Evolutionary conservation across 2,329 filamentous ascomycete genomes (phyloP), one percentile per base, ranked within the genome.

Genomic region (Pseudogymnoascus sp.): DNA sequence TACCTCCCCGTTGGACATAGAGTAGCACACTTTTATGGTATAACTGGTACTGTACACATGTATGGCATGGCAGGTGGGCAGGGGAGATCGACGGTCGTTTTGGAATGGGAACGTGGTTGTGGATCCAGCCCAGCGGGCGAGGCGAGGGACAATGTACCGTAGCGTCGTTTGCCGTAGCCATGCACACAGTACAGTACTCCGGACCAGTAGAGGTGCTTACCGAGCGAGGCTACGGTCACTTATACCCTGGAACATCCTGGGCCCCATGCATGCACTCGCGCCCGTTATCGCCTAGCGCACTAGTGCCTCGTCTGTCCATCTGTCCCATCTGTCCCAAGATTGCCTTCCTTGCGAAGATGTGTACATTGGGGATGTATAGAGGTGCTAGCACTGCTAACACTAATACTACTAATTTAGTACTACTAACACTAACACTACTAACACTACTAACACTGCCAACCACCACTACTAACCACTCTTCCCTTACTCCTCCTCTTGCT

Each of bases 41-140:
- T 21, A 21, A 21, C 21, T 21, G 21, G 21, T 21, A 31, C 28
- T 9, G 28, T 31, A 31, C 42, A 46, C 42, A 46, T 46, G 42
- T 23, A 23, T 46, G 42, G 42, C 21, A 23, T 46, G 42, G 42
- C 21, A 23, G 42, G 42, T 46, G 42, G 42, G 12, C 40, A 46
- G 42, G 42, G 42, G 42, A 46, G 42, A 46, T 46, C 42, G 42
- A 46, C 42, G 38, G 42, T 46, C 42, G 42, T 46, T 46, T 46
- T 46, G 42, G 21, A 31, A 46, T 46, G 42, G 21, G 42, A 46
- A 46, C 42, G 42, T 46, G 42, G 42, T 25, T 46, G 42, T 46
- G 42, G 42, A 46, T 46, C 42, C 42, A 46, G 42, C 42, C 42
- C 6, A 46, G 42, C 12, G 42, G 42, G 42, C 42, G 42, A 46